Percentiles rank a stretch among this genome's conserved stretches.
Evolutionary conservation across 306 rosid genomes (phyloP).

Genomic region (Malus asiatica): DNA sequence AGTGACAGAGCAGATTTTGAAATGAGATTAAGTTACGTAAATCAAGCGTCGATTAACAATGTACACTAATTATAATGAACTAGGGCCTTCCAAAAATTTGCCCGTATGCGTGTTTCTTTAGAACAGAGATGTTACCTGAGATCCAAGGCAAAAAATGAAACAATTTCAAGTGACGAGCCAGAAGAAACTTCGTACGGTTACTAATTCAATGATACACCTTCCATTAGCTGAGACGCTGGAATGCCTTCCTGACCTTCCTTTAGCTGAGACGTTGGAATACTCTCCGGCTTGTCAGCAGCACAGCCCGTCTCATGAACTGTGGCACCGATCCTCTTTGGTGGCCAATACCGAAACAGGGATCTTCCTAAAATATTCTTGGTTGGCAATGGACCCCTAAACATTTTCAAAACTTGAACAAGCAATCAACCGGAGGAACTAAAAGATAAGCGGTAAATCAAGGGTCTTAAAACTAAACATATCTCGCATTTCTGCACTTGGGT

Average conservation of each 20-base stretch:
- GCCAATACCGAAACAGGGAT: slow-evolving; percentile 92
- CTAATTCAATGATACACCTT: slow-evolving; percentile 2
- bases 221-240: slow-evolving; percentile 29
- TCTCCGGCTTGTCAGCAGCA: slow-evolving; percentile 49
- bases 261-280: slow-evolving; percentile 27
- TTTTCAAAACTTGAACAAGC: slow-evolving; percentile 11
- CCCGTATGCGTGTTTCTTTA: neutral
- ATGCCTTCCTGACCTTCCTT: slow-evolving; percentile 25
- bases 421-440: slow-evolving; percentile 1
- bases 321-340: slow-evolving; percentile 70
- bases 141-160: neutral
- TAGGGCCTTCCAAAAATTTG: slow-evolving; percentile 12
- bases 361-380: slow-evolving; percentile 90
- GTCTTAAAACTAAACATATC: neutral
- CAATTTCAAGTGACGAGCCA: neutral
- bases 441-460: neutral
- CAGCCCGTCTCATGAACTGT: slow-evolving; percentile 61
- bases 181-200: neutral
- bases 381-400: slow-evolving; percentile 86
- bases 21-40: neutral
- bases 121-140: neutral
- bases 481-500: neutral
- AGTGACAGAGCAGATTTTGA: neutral
- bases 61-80: neutral
- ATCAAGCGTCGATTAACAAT: neutral